Evolutionary conservation across 2,329 filamentous ascomycete species (phyloP).

Genomic region (Plenodomus lindquistii): DNA sequence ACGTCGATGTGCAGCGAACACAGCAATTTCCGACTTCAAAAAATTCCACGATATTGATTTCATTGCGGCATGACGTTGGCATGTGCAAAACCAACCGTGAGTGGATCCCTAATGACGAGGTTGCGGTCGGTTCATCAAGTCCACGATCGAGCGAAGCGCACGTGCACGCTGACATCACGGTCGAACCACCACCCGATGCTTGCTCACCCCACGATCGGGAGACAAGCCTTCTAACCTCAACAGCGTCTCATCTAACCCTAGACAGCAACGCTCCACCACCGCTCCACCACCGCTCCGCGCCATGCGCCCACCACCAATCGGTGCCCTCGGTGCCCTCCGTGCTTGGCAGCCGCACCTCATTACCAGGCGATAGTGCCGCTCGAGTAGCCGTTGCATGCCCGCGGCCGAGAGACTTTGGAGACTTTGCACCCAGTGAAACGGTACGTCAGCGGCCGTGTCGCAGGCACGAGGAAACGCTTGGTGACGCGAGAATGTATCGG

Average conservation of each 20-base stretch:
- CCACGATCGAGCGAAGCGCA: not conserved
- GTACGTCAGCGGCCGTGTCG: constrained; percentile 24
- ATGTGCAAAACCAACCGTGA: too few relatives aligned
- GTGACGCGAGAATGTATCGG: constrained; percentile 34
- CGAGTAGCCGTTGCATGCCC: constrained; percentile 24
- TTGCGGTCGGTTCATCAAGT: not conserved
- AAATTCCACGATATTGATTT: too few relatives aligned
- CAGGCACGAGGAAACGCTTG: constrained; percentile 14
- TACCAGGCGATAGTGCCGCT: constrained; percentile 11
- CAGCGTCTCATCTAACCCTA: constrained; percentile 20
- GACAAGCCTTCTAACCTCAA: constrained; percentile 15
- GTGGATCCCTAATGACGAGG: too few relatives aligned
- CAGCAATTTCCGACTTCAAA: too few relatives aligned
- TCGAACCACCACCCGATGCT: constrained; percentile 7
- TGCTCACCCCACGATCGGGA: constrained; percentile 25
- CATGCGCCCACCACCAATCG: constrained; percentile 12
- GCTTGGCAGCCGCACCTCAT: constrained; percentile 13
- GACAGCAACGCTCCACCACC: constrained; percentile 1
- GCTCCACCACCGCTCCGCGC: constrained; percentile 12
- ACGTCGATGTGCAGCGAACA: too few relatives aligned
- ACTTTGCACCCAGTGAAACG: constrained; percentile 6
- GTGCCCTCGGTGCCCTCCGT: constrained; percentile 21
- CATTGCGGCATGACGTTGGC: too few relatives aligned
- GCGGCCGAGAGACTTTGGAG: constrained; percentile 38
- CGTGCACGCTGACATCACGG: constrained; percentile 1